Base-by-base conservation (phyloP, 2,329 filamentous ascomycete species). In the Rutstroemia sp. region DNA sequence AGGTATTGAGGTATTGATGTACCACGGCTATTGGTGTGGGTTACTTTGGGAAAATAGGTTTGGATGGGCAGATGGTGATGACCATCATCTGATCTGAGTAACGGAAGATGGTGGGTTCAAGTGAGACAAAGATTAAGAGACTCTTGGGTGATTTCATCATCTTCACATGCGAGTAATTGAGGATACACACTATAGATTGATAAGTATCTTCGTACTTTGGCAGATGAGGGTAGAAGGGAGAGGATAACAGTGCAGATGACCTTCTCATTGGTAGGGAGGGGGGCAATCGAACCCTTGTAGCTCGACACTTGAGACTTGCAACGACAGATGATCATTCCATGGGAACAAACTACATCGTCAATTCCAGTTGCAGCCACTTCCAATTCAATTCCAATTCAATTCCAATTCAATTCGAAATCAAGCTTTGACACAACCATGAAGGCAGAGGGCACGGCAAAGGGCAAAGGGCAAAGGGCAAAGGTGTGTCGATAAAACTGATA, bases 321-420 rank as follows among this genome's bases (percentile, higher is more conserved):
- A 44, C 40, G 51, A 48, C 40, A 44, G 51, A 48, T 53, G 51
- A 53, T 53, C 51, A 53, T 19, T 47, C 44, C 51, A 53, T 53
- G 51, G 46, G 51, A 53, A 46, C 39, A 27, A 19, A 25, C 48
- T 39, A 14, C 21, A 7, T 27, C 25, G 5, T 27, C 25, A 27
- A 27, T 27, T 27, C 6, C 4, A 27, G 25, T 27, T 23, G 23
- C 23, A 23, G 23, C 23, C 25, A 27, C 2, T 27, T 27, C 6
- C 25, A 27, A 8, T 27, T 8, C 25, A 27, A 27, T 27, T 27
- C 6, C 25, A 27, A 8, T 27, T 8, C 25, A 27, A 27, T 27
- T 27, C 6, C 25, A 27, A 8, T 27, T 8, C 25, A 27, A 27
- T 27, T 27, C 30, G 1, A 14, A 12, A 34, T 34, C 30, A 34